Base-by-base conservation (phyloP, 2,329 filamentous ascomycete genomes). In the Verticillium longisporum region DNA sequence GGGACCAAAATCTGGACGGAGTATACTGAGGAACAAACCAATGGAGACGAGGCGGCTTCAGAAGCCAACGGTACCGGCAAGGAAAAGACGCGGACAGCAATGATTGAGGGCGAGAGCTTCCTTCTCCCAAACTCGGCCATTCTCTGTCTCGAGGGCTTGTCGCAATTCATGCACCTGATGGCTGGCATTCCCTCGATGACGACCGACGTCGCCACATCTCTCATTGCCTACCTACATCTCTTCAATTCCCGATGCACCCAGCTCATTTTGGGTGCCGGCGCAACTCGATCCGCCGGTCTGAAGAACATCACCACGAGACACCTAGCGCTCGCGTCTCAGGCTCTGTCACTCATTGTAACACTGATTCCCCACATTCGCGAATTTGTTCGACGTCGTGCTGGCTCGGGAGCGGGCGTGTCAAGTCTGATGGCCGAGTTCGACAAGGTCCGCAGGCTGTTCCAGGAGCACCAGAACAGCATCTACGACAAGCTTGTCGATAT, bases 161-260 rank as follows among this genome's bases (percentile, higher is more conserved):
- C 91, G 62, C 85, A 88, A 15, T 96, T 96, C 73, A 81, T 97
- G 65, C 90, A 90, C 64, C 83, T 99, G 4, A 88, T 94, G 61
- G 83, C 90, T 5, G 88, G 88, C 36, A 94, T 98, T 61, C 94
- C 95, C 1, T 94, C 89, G 63, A 93, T 97, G 86, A 90, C 92
- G 1, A 81, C 88, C 2, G 92, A 97, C 62, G 88, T 97, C 59
- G 90, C 91, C 0, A 80, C 84, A 2, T 88, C 88, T 0, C 83
- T 99, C 11, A 80, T 97, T 53, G 89, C 95, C 26, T 96, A 96
- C 70, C 82, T 98, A 14, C 91, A 95, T 66, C 82, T 96, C 4
- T 99, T 98, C 81, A 97, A 99, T 74, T 97, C 92, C 2, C 89
- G 95, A 21, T 93, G 93, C 61, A 96, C 90, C n/a, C 95, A 99